phyloP scores from a whole-genome alignment of 2,329 filamentous ascomycete species.

The Alternaria ventricosa region DNA sequence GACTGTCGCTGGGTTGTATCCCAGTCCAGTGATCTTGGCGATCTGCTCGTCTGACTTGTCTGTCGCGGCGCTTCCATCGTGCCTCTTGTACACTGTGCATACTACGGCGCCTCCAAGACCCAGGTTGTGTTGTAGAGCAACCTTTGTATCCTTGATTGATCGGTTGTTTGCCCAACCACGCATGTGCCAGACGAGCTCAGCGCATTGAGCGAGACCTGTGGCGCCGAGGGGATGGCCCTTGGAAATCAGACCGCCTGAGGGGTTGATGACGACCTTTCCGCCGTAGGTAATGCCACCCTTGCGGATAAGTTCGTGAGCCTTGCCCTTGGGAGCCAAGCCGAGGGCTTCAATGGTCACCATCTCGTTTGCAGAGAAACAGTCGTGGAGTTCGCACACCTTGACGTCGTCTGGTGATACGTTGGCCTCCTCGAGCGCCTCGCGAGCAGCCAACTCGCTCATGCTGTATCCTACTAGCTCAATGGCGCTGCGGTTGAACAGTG shows the following conservation, averaged over 20 bases:
- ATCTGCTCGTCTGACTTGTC: slow-evolving; percentile 69
- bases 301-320: slow-evolving; percentile 90
- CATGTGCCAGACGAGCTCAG: slow-evolving; percentile 93
- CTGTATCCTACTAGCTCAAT: slow-evolving; percentile 91
- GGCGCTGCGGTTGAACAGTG: slow-evolving; percentile 77
- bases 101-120: slow-evolving; percentile 91
- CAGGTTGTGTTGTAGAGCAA: slow-evolving; percentile 89
- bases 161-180: slow-evolving; percentile 96
- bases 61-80: slow-evolving; percentile 72
- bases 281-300: slow-evolving; percentile 91
- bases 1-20: slow-evolving; percentile 90
- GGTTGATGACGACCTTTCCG: slow-evolving; percentile 82
- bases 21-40: slow-evolving; percentile 70
- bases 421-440: slow-evolving; percentile 76
- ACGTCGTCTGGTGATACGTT: slow-evolving; percentile 70
- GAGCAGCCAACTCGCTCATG: slow-evolving; percentile 77
- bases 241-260: slow-evolving; percentile 90
- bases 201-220: slow-evolving; percentile 93
- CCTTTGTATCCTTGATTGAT: slow-evolving; percentile 69
- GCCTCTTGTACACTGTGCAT: slow-evolving; percentile 85
- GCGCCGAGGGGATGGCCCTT: slow-evolving; percentile 96
- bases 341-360: slow-evolving; percentile 89
- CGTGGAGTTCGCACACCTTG: slow-evolving; percentile 89
- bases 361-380: slow-evolving; percentile 96
- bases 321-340: slow-evolving; percentile 76